phyloP scores from a whole-genome alignment of 2,329 filamentous ascomycete genomes.

The Penicillium oxalicum region DNA sequence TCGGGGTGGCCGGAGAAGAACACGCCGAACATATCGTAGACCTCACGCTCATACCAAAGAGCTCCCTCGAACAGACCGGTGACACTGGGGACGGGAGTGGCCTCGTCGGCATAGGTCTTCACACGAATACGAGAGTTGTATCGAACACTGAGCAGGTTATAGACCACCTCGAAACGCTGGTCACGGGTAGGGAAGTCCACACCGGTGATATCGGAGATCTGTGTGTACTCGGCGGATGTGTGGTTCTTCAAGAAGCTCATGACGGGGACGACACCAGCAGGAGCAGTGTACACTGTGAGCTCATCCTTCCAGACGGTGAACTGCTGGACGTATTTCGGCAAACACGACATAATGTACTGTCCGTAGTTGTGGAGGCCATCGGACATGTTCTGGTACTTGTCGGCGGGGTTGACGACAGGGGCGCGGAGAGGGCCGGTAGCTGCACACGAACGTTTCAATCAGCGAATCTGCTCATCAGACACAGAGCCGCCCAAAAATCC shows the following conservation, averaged over 20 bases:
- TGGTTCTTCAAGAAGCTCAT: constrained; percentile 97
- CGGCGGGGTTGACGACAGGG: constrained; percentile 81
- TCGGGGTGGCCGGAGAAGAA: constrained; percentile 96
- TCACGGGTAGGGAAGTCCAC: constrained; percentile 94
- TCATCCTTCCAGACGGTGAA: constrained; percentile 99
- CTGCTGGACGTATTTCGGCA: constrained; percentile 98
- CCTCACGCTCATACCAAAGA: constrained; percentile 98
- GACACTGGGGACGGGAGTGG: constrained; percentile 83
- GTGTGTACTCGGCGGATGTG: constrained; percentile 93
- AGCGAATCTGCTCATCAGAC: constrained; percentile 9
- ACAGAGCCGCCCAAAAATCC: neutral
- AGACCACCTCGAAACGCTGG: constrained; percentile 95
- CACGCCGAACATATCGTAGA: constrained; percentile 95
- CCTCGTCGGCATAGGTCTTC: constrained; percentile 98
- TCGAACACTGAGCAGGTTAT: constrained; percentile 91
- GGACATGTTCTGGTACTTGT: constrained; percentile 84
- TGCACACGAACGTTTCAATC: constrained; percentile 20
- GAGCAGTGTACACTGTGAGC: constrained; percentile 86
- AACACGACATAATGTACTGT: constrained; percentile 89
- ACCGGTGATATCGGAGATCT: constrained; percentile 84
- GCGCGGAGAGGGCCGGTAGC: constrained; percentile 61
- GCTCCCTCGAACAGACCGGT: constrained; percentile 85
- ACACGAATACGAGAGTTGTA: constrained; percentile 96
- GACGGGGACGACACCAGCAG: constrained; percentile 80
- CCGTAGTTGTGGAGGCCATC: constrained; percentile 90